Conservation (phyloP, 2,329 filamentous ascomycete genomes). For the Ilyonectria sp. region DNA sequence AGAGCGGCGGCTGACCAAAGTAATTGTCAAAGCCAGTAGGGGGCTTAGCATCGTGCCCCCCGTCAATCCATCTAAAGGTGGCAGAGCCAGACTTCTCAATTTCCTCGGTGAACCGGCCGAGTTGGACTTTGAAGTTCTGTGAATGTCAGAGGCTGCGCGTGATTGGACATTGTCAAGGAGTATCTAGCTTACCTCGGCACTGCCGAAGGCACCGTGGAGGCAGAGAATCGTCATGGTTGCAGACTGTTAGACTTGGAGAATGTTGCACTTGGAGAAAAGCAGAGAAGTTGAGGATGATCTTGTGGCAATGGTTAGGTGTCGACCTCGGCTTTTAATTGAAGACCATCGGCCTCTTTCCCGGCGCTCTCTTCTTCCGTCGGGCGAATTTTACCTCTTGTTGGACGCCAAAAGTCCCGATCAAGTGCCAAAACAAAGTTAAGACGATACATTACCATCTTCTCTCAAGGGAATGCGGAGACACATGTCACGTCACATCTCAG, state of each 20-base stretch:
- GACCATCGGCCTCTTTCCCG: no score
- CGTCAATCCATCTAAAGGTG: slow-evolving; percentile 66
- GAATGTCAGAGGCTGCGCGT: slow-evolving; percentile 13
- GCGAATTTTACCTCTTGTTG: no score
- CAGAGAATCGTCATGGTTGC: slow-evolving; percentile 69
- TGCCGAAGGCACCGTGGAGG: slow-evolving; percentile 71
- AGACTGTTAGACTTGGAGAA: not conserved
- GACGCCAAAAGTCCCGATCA: no score
- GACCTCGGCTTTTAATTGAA: no score
- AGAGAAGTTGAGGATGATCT: not conserved
- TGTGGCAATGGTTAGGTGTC: not conserved
- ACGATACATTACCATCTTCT: no score
- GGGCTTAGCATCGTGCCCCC: slow-evolving; percentile 64
- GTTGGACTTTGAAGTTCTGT: slow-evolving; percentile 70
- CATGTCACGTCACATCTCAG: no score
- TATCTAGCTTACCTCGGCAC: slow-evolving; percentile 62
- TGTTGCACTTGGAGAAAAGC: not conserved
- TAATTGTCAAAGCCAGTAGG: slow-evolving; percentile 70
- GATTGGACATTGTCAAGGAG: not conserved
- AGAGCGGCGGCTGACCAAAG: slow-evolving; percentile 70
- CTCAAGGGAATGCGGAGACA: no score
- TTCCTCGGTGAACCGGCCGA: slow-evolving; percentile 53
- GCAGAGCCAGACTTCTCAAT: slow-evolving; percentile 34
- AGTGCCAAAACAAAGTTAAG: no score
- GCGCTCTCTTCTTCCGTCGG: no score